Evolutionary conservation across 371 early-diverging fungal genomes (phyloP).

Genomic region (Blakeslea trispora): DNA sequence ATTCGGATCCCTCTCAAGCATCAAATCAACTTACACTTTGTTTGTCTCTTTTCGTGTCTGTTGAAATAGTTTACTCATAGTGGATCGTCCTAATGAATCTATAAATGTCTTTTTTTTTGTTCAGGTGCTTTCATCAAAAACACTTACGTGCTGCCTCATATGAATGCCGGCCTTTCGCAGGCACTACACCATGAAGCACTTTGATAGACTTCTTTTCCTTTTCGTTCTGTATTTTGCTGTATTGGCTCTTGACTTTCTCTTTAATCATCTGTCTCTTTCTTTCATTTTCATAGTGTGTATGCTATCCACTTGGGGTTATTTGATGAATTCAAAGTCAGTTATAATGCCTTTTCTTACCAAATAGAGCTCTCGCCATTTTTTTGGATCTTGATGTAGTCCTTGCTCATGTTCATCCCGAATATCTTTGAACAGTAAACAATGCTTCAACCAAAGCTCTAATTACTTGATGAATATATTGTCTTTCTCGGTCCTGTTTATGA

Average conservation of each 20-base stretch:
- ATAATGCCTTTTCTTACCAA: constrained; percentile 26
- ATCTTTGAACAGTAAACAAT: constrained; percentile 35
- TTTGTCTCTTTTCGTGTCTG: constrained; percentile 36
- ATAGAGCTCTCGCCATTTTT: constrained; percentile 39
- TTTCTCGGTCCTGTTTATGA: not conserved
- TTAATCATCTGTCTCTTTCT: constrained; percentile 31
- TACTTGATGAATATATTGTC: not conserved
- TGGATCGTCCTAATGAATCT: constrained; percentile 23
- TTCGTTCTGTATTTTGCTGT: constrained; percentile 42
- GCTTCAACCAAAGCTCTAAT: constrained; percentile 45
- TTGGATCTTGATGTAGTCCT: constrained; percentile 31
- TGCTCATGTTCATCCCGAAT: constrained; percentile 35
- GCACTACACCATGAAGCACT: constrained; percentile 32
- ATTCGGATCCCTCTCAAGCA: not conserved
- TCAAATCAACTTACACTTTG: constrained; percentile 29
- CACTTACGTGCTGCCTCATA: constrained; percentile 33
- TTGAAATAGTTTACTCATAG: constrained; percentile 36
- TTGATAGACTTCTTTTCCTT: constrained; percentile 46
- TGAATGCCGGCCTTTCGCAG: constrained; percentile 20
- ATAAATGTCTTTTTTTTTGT: no score
- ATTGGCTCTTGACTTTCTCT: constrained; percentile 43
- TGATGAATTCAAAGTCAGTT: not conserved
- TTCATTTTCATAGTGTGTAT: constrained; percentile 32
- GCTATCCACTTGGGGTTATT: no score
- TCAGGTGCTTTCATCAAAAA: no score